Evolutionary conservation across 2,329 filamentous ascomycete genomes (phyloP), one percentile per base, ranked within the genome.

Genomic region (Fusarium udum): DNA sequence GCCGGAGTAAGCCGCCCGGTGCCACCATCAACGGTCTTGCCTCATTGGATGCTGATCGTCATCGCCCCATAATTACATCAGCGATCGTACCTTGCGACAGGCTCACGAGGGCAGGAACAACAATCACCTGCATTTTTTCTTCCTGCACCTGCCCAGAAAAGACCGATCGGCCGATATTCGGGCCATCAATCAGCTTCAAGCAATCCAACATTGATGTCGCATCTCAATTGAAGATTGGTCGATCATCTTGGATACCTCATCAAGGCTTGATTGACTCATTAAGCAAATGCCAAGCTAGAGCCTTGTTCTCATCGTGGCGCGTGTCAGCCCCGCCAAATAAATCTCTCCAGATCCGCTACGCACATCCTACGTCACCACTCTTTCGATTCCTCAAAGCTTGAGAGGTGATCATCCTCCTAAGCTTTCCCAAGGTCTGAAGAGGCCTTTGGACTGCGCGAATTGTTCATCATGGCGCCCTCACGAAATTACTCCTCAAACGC

Each of bases 241-340:
- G 51, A 40, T n/a, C 61, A 24, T 37, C 45, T 61, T 31, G 43
- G 10, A 56, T 32, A 28, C 15, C 31, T 46, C 42, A 31, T 26
- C 40, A 46, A 57, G 10, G n/a, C 53, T 57, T 26, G 32, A 26
- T 13, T 7, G n/a, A 22, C 15, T 61, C 10, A n/a, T 60, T 28
- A 52, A 40, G 40, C 40, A 65, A 61, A 62, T 72, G 69, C 64
- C 51, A 15, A 49, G 39, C 32, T 32, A 58, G 43, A 69, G 71
- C 72, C 51, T 55, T 72, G 61, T 62, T 67, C 72, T 74, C 72
- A 48, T 26, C 40, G 40, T 66, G 68, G 72, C 72, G 64, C 72
- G 72, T 74, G 71, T 74, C 68, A 43, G 71, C 71, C 71, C 71
- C 68, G 71, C 71, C 60, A 62, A 60, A 53, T 51, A 72, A 74